phyloP scores from a whole-genome alignment of 139 green algal species.

The Chlamydomonas incerta region DNA sequence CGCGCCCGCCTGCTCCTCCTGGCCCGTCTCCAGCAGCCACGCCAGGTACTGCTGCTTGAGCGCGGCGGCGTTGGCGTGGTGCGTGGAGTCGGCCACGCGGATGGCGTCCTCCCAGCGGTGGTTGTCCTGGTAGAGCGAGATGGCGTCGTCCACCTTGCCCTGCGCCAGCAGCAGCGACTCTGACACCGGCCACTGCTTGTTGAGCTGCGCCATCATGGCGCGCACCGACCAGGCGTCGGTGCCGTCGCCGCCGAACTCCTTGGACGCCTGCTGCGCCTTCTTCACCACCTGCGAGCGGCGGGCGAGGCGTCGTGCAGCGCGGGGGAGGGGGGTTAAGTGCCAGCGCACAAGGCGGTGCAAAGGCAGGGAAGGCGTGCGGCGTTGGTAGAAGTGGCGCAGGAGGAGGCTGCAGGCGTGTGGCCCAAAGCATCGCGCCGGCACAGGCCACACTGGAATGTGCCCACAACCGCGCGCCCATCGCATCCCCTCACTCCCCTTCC shows the following conservation, averaged over 20 bases:
- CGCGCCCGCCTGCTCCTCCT: slow-evolving; percentile 77
- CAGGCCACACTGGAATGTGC: too few species aligned
- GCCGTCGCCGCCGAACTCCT: slow-evolving; percentile 56
- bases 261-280: slow-evolving; percentile 17
- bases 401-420: too few species aligned
- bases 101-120: slow-evolving; percentile 80
- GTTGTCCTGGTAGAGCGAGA: slow-evolving; percentile 60
- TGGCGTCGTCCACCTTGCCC: slow-evolving; percentile 56
- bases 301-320: too few species aligned
- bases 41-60: slow-evolving; percentile 71
- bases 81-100: slow-evolving; percentile 69
- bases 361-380: too few species aligned
- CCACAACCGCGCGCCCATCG: too few species aligned
- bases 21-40: slow-evolving; percentile 72
- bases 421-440: too few species aligned
- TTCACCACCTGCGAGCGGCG: slow-evolving; percentile 42
- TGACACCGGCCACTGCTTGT: slow-evolving; percentile 74
- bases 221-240: slow-evolving; percentile 62
- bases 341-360: too few species aligned
- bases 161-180: slow-evolving; percentile 78
- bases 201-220: slow-evolving; percentile 73
- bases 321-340: too few species aligned
- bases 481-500: too few species aligned
- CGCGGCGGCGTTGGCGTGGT: slow-evolving; percentile 61
- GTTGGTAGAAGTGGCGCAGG: too few species aligned